These are phyloP conservation scores for Pichia sp. DNA, from an alignment of 1,139 yeast species.

Conservation along the genomic window DNA sequence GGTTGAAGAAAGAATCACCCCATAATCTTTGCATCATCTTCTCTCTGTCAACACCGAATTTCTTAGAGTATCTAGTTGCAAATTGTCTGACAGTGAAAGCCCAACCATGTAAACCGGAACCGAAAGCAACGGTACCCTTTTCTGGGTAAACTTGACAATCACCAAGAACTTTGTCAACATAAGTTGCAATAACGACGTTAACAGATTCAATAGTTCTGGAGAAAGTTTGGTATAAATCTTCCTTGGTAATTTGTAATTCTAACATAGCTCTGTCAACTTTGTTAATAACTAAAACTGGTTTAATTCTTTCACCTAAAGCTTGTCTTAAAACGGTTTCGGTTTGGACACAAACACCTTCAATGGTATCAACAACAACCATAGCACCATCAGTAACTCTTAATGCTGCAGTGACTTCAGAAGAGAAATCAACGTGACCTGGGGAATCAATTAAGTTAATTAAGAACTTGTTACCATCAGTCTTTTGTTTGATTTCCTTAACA, in stretches of 20 bases:
- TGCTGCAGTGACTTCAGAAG: constrained; percentile 99
- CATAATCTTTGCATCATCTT: constrained; percentile 99
- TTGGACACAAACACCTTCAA: constrained; percentile 99
- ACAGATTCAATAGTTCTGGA: constrained; percentile 99
- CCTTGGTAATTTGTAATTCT: constrained; percentile 98
- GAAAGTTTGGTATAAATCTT: constrained; percentile 97
- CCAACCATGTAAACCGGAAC: constrained; percentile 99
- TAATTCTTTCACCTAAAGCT: constrained; percentile 98
- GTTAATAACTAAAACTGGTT: constrained; percentile 97
- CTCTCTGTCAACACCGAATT: constrained; percentile 96
- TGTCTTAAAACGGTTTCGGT: constrained; percentile 99
- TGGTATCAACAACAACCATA: constrained; percentile 97
- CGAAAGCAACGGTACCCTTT: constrained; percentile 98
- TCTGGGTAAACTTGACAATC: constrained; percentile 99
- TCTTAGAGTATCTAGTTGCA: constrained; percentile 96
- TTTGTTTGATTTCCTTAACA: constrained; percentile 90
- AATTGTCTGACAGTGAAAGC: constrained; percentile 99
- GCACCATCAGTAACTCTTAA: constrained; percentile 99
- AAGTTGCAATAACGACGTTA: constrained; percentile 95
- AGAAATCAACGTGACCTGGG: constrained; percentile 99
- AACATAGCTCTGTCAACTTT: constrained; percentile 99
- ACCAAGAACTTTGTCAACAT: constrained; percentile 85
- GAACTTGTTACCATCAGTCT: constrained; percentile 90
- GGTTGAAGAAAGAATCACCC: constrained; percentile 99
- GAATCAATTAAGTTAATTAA: constrained; percentile 98